Base-by-base conservation (phyloP, 768 basidiomycete genomes). In the Amanita rimosa region DNA sequence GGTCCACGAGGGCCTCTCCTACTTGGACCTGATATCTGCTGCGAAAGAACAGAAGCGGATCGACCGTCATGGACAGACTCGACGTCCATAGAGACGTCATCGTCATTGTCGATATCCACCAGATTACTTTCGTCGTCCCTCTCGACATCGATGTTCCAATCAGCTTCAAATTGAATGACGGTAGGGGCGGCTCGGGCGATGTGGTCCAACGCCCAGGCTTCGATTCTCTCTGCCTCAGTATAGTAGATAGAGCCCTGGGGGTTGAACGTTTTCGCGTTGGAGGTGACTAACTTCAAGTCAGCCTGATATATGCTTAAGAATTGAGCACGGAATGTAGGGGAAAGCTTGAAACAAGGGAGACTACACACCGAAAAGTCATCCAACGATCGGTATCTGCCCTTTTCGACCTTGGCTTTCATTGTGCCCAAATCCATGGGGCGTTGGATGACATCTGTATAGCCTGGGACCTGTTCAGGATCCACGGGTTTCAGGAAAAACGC, bases 401-500 rank as follows among this genome's bases (percentile, higher is more conserved):
- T 76, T 50, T 73, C 73, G 39, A 93, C 84, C 64, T 93, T 95
- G 48, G 70, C 68, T 16, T 81, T 66, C 70, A 98, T 85, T 0
- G 92, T 93, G 0, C 87, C 86, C 49, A 98, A 71, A 58, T 97
- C 93, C 93, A 97, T 98, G 6, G 94, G 92, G 16, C 73, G 71
- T 56, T 85, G 82, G 44, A 98, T 78, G 42, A 81, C 67, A 68
- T 84, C 79, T 10, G 67, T 49, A 54, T 84, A 84, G 1, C 79
- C 79, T 9, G 79, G 73, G 0, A 86, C 79, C 54, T 75, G 71
- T 1, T 66, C 60, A 0, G 64, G 61, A 60, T 87, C 72, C 5
- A 90, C 87, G 1, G 85, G 85, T 33, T 63, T 58, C 48, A 88
- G 62, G 61, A 90, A 90, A 64, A 89, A 89, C 1, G 83, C 85